Conservation (phyloP, 768 basidiomycete genomes). For the Hygrocybe punicea region DNA sequence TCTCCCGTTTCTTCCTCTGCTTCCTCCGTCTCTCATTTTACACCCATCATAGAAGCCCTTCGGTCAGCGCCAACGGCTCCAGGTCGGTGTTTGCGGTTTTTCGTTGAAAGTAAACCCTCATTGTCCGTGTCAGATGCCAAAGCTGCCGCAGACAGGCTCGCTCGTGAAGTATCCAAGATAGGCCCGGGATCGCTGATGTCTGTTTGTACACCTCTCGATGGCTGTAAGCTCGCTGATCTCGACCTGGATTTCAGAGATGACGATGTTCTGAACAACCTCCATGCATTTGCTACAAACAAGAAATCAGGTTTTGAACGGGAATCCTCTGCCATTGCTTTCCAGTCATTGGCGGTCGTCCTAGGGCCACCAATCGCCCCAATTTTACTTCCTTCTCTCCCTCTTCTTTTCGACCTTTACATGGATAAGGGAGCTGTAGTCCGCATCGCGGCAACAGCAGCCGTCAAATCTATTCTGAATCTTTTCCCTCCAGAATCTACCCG, state of each 20-base stretch:
- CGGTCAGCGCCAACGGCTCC: constrained; percentile 15
- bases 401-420: constrained; percentile 80
- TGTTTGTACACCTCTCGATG: constrained; percentile 13
- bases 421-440: constrained; percentile 95
- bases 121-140: constrained; percentile 59
- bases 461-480: constrained; percentile 79
- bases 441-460: constrained; percentile 69
- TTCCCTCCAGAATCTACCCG: constrained; percentile 80
- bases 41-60: constrained; percentile 12
- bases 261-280: constrained; percentile 60
- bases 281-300: constrained; percentile 72
- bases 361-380: constrained; percentile 71
- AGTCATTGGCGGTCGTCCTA: constrained; percentile 65
- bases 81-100: constrained; percentile 6
- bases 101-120: background rate
- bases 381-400: constrained; percentile 70
- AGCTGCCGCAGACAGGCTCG: constrained; percentile 76
- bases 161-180: constrained; percentile 62
- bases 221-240: background rate
- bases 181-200: constrained; percentile 64
- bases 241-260: constrained; percentile 45
- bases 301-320: constrained; percentile 88
- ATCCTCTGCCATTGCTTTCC: constrained; percentile 77
- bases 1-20: constrained; percentile 7
- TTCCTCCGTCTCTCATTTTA: constrained; percentile 7